Evolutionary conservation across 2,329 filamentous ascomycete species (phyloP), one percentile per base, ranked within the genome.

Genomic region (Fusarium graminum): DNA sequence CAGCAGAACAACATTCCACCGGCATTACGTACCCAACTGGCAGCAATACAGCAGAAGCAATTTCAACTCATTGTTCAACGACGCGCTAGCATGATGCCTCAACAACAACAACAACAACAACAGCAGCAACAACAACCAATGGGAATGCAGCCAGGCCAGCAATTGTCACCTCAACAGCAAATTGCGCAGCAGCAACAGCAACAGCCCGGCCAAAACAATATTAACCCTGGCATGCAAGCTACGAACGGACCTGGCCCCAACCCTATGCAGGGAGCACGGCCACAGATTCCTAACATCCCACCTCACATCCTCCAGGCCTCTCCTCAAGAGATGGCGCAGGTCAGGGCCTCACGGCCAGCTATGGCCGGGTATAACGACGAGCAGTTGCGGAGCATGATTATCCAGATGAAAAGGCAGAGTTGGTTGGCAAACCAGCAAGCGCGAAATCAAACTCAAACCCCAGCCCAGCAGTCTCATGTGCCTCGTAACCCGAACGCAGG

Each of bases 31-130:
- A 65, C 53, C 7, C 76, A 78, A 51, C 73, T 83, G 13, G 60
- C 61, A 4, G 60, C 55, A 3, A 50, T 79, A 7, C 82, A 83
- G 56, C 69, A 77, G 17, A 71, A 73, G 47, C 82, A 83, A 51
- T 83, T 83, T 52, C 73, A 74, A 44, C 62, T 73, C 11, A 43
- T 74, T 1, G 70, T 78, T 57, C 73, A 75, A 45, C 73, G 69
- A 51, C 74, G 75, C 25, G 69, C 72, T 16, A 71, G 72, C 19
- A 70, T 75, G 59, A 70, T 74, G 28, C 71, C 72, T 10, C 71
- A 74, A 52, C 53, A 53, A 13, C 71, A 66, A 30, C 72, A 67
- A 11, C 73, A 71, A 43, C 68, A 68, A 29, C 50, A 74, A 52
- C 53, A 53, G 12, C 71, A 66, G 30, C 72, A 67, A 11, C 73